Base-by-base conservation (phyloP, 176 grass and related monocot species). In the Bolboschoenus planiculmis region DNA sequence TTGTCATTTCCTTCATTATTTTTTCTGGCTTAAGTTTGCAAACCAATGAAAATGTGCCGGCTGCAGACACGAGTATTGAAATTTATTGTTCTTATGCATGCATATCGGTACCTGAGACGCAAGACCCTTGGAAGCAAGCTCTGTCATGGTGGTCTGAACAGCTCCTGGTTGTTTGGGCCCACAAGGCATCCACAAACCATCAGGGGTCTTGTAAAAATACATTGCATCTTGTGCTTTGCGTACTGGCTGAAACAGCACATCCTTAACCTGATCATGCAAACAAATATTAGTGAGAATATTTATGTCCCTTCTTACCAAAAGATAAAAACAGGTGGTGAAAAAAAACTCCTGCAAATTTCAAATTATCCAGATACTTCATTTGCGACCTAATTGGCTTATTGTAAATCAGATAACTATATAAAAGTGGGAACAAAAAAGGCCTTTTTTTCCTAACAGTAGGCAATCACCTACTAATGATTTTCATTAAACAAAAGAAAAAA, bases 171-270 rank as follows among this genome's bases (percentile, higher is more conserved):
- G 90, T 87, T 92, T 98, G 16, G 92, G 60, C 21, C 95, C 95
- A 81, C 95, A 97, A 34, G 95, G 95, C 88, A 97, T 89, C 95
- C 85, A 98, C 87, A 91, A 91, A 35, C 83, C 95, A 79, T 87
- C 87, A 0, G 78, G 72, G 0, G 78, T 64, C 86, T 91, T 91
- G 27, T 85, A 85, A 84, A 97, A 97, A 87, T 79, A 92, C 95
- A 98, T 95, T n/a, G 95, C 95, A 79, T 95, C 95, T 88, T 98
- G 95, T 42, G 95, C 77, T 83, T 98, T 98, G 48, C 92, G 90
- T 68, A 98, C 95, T 34, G 95, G 92, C 85, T 98, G 92, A 85
- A 98, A 98, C 51, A 98, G 78, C 73, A 98, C 95, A 8, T 95
- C 95, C 74, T 98, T 98, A 20, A 95, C 95, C 95, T 98, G 87